Evolutionary conservation across 148 eudicot species (phyloP), one percentile per base, ranked within the genome.

Genomic region (Camellia sinensis): DNA sequence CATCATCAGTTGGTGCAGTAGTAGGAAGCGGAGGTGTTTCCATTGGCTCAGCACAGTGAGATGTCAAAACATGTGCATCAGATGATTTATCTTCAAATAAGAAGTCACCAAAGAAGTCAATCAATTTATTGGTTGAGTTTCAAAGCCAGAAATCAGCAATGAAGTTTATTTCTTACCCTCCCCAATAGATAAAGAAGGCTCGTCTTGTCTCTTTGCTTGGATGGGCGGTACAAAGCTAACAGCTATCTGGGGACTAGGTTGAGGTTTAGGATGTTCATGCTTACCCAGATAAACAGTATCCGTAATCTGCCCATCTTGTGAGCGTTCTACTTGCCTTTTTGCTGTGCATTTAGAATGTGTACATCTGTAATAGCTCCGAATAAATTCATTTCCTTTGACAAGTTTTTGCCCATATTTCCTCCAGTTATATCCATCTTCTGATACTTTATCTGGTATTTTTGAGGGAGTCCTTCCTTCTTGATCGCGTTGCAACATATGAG

Each of bases 381-480:
- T 75, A 82, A 84, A 92, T 79, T 88, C 91, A 83, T 92, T 93
- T 83, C 98, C 95, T 86, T 87, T 92, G 45, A 96, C 97, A 78
- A 88, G 83, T 80, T 96, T 96, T 77, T 96, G 99, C 76, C 99
- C 99, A 86, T 96, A 96, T 83, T 94, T 96, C 83, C 99, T 77
- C 99, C 99, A 96, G 83, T 90, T 94, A 82, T 91, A 96, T 74
- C 99, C 99, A 83, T 96, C 99, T 75, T 92, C 93, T 29, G 87
- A 87, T 69, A 90, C 89, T 82, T 91, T 93, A 79, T 90, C 94
- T 56, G 86, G 89, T 61, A 76, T 63, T 76, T 80, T 84, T 40
- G 90, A 68, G 43, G 88, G 57, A 50, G 75, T 85, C 46, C 80
- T 83, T 78, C 56, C 81, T 60, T 87, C 94, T 84, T 79, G 84